Evolutionary conservation across 164 flowering plant species (phyloP).

Genomic region (Vitis rupestris): DNA sequence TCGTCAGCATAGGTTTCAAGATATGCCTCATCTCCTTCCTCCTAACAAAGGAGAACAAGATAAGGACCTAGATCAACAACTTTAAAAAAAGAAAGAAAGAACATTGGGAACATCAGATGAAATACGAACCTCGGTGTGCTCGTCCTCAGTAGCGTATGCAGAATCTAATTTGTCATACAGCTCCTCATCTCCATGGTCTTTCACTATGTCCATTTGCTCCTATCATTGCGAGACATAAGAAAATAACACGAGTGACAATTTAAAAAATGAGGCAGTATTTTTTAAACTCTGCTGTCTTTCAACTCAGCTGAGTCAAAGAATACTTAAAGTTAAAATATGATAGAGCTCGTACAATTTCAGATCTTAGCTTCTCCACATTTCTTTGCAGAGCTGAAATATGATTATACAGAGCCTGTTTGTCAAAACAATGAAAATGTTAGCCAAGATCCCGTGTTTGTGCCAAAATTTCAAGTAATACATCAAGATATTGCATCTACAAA

Average conservation of each 20-base stretch:
- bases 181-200: constrained; percentile 63
- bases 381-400: constrained; percentile 58
- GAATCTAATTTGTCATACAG: constrained; percentile 66
- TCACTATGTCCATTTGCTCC: constrained; percentile 69
- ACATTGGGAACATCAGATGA: neutral
- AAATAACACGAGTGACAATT: neutral
- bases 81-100: neutral
- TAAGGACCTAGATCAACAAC: no score
- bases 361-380: constrained; percentile 54
- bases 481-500: no score
- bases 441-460: neutral
- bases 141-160: constrained; percentile 67
- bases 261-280: neutral
- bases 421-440: constrained; percentile 17
- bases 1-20: constrained; percentile 47
- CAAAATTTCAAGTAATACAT: neutral
- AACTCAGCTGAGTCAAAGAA: neutral
- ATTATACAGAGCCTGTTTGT: constrained; percentile 70
- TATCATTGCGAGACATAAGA: constrained; percentile 20
- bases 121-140: constrained; percentile 56
- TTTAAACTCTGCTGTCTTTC: neutral
- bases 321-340: constrained; percentile 1
- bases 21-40: constrained; percentile 71
- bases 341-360: constrained; percentile 69
- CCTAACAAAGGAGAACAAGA: constrained; percentile 29